Evolutionary conservation across 805 yeast species (phyloP).

Genomic region (Citeromyces matritensis): DNA sequence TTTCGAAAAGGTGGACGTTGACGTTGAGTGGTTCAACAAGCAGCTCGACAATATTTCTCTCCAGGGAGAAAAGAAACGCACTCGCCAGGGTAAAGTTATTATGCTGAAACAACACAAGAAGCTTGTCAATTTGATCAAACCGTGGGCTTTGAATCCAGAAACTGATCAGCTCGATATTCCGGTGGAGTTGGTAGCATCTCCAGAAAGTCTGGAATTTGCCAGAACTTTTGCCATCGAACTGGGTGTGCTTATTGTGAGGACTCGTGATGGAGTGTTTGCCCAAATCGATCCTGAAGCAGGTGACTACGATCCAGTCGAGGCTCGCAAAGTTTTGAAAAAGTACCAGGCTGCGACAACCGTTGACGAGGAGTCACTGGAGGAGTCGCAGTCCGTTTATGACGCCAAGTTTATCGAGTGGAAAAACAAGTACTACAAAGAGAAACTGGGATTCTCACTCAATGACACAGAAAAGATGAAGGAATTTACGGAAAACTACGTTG

Average conservation of each 20-base stretch:
- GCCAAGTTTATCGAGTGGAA: constrained; percentile 73
- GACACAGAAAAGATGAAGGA: constrained; percentile 46
- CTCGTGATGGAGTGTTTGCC: constrained; percentile 58
- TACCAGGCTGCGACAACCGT: constrained; percentile 52
- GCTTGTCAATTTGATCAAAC: constrained; percentile 40
- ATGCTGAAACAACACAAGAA: constrained; percentile 62
- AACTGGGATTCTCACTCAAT: constrained; percentile 52
- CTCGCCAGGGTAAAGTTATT: constrained; percentile 47
- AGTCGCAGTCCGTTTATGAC: constrained; percentile 51
- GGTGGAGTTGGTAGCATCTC: constrained; percentile 24
- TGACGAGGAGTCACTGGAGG: constrained; percentile 33
- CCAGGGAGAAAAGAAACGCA: constrained; percentile 56
- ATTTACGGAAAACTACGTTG: constrained; percentile 68
- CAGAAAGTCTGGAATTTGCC: constrained; percentile 40
- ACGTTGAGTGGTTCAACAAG: constrained; percentile 83
- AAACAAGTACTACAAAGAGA: constrained; percentile 70
- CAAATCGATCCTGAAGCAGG: constrained; percentile 54
- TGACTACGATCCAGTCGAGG: constrained; percentile 30
- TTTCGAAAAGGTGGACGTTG: constrained; percentile 74
- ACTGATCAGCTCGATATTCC: constrained; percentile 23
- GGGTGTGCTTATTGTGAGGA: constrained; percentile 53
- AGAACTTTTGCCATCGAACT: constrained; percentile 51
- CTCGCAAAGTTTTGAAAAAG: constrained; percentile 40
- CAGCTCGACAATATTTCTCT: constrained; percentile 68
- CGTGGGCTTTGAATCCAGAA: constrained; percentile 33